Percentiles rank a stretch among this genome's conserved stretches.
Conservation (phyloP, 31 red algal species). For the Porphyra umbilicalis region DNA sequence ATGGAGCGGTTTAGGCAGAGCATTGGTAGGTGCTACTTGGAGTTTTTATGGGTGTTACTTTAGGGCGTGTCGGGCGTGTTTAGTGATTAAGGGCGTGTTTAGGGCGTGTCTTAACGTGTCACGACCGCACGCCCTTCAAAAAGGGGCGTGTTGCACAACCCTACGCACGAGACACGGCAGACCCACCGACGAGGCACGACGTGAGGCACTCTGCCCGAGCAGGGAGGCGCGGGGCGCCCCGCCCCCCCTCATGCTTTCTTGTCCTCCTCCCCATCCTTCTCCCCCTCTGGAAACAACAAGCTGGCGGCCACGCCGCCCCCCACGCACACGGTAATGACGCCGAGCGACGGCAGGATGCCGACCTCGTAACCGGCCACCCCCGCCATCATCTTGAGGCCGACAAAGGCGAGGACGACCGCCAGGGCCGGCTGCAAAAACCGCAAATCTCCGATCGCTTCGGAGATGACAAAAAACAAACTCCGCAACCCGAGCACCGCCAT, state of each 20-base stretch:
- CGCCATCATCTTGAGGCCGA: slow-evolving; percentile 50
- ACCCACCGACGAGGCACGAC: too few species aligned
- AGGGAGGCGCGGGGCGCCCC: too few species aligned
- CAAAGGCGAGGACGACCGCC: slow-evolving; percentile 48
- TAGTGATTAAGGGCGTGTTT: too few species aligned
- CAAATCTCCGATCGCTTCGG: slow-evolving; percentile 29
- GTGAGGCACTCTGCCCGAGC: too few species aligned
- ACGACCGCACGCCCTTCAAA: too few species aligned
- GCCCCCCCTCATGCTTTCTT: not conserved
- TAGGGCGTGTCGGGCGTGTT: too few species aligned
- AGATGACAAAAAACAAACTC: slow-evolving; percentile 48
- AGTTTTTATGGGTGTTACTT: too few species aligned
- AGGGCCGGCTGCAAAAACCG: slow-evolving; percentile 41
- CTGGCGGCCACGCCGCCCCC: slow-evolving; percentile 3
- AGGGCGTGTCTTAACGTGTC: too few species aligned
- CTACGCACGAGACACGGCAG: too few species aligned
- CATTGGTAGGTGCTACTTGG: too few species aligned
- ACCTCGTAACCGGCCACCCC: slow-evolving; percentile 17
- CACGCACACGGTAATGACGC: not conserved
- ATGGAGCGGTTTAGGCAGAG: too few species aligned
- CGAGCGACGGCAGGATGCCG: not conserved
- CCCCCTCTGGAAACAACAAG: not conserved
- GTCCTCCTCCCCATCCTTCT: not conserved
- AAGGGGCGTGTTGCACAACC: too few species aligned
- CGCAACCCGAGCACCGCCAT: slow-evolving; percentile 63